Conservation (phyloP, 495 filamentous ascomycete genomes). For the Neurospora sp. region DNA sequence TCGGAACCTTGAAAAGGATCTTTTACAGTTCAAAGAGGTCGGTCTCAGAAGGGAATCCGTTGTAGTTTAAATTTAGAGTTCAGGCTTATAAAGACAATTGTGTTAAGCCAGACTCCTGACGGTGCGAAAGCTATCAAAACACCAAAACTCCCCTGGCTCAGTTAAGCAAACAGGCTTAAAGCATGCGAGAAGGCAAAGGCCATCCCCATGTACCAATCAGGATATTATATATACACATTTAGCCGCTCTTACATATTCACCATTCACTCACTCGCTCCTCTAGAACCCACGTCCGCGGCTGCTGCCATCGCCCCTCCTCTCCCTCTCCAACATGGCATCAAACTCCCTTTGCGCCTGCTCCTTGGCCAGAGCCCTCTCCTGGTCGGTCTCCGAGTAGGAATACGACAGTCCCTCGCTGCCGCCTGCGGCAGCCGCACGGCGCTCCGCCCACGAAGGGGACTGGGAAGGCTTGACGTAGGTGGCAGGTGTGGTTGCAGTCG, state of each 20-base stretch:
- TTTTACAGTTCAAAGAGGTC: not conserved
- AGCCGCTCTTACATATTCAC: not conserved
- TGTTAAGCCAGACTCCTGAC: not conserved
- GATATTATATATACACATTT: not conserved
- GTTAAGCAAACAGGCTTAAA: not conserved
- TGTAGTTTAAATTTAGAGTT: not conserved
- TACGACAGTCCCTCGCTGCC: slow-evolving; percentile 19
- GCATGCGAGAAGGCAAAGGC: not conserved
- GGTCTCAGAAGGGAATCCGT: not conserved
- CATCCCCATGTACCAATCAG: not conserved
- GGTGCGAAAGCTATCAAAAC: not conserved
- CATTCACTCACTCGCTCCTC: not conserved
- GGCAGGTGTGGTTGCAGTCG: slow-evolving; percentile 2
- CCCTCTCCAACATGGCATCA: slow-evolving; percentile 30
- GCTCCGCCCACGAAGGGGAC: slow-evolving; percentile 10
- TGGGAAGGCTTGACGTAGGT: not conserved
- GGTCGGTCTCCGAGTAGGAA: slow-evolving; percentile 22
- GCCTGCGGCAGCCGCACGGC: slow-evolving; percentile 6
- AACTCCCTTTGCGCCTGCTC: slow-evolving; percentile 38
- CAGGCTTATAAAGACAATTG: not conserved
- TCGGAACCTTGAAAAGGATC: slow-evolving; percentile 15
- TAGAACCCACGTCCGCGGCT: not conserved
- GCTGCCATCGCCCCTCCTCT: slow-evolving; percentile 20
- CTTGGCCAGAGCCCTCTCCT: slow-evolving; percentile 27
- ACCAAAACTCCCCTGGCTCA: not conserved